Conservation (phyloP, 768 basidiomycete species). For the Cystofilobasidium macerans region DNA sequence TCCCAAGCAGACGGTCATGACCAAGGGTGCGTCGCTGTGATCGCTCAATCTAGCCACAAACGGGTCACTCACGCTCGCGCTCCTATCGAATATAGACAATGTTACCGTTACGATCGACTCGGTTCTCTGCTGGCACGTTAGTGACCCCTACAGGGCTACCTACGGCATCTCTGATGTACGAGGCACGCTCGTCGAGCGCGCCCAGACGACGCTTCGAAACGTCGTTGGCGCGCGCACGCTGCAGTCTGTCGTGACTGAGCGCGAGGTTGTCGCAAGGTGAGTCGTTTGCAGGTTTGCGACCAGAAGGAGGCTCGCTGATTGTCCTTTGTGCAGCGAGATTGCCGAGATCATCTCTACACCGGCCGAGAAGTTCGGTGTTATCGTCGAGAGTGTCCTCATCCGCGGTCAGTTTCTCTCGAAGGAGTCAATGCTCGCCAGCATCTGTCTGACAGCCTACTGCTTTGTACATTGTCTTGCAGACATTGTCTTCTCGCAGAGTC, state of each 20-base stretch:
- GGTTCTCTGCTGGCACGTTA: constrained; percentile 58
- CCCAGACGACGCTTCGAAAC: constrained; percentile 91
- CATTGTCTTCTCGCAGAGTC: constrained; percentile 76
- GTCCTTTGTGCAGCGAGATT: too few relatives aligned
- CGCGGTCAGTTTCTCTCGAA: neutral
- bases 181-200: constrained; percentile 40
- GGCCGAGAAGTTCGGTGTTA: constrained; percentile 76
- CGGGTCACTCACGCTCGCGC: neutral
- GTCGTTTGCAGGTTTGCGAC: too few relatives aligned
- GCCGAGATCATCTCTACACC: constrained; percentile 77
- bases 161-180: constrained; percentile 87
- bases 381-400: constrained; percentile 51
- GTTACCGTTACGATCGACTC: constrained; percentile 71
- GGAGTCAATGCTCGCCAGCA: too few relatives aligned
- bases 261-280: constrained; percentile 59
- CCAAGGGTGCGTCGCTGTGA: neutral
- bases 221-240: constrained; percentile 64
- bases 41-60: neutral
- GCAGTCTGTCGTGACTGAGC: constrained; percentile 92
- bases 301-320: too few relatives aligned
- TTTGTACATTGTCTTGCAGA: neutral
- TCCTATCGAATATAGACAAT: constrained; percentile 69
- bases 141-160: constrained; percentile 56
- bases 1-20: constrained; percentile 53
- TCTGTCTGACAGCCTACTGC: neutral